These are phyloP conservation scores for Xerocomus amazonicus DNA, from an alignment of 1,284 basidiomycete species.

Conservation along the genomic window DNA sequence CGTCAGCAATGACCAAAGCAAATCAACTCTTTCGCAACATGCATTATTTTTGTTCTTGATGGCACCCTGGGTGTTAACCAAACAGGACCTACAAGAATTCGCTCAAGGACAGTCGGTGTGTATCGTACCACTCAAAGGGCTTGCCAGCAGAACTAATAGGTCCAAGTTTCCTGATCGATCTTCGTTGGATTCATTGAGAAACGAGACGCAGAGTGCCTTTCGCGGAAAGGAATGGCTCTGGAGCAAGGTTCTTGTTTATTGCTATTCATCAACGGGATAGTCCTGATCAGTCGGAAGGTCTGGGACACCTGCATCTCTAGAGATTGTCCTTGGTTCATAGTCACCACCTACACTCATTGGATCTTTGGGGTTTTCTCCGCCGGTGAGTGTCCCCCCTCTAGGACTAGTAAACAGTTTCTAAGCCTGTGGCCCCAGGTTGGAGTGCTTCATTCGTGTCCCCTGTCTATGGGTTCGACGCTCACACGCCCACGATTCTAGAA, in stretches of 20 bases:
- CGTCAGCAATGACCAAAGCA: slow-evolving; percentile 8
- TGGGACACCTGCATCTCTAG: slow-evolving; percentile 59
- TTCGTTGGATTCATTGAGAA: slow-evolving; percentile 15
- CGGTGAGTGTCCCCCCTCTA: slow-evolving; percentile 38
- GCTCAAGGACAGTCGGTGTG: slow-evolving; percentile 44
- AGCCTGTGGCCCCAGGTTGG: slow-evolving; percentile 42
- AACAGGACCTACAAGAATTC: slow-evolving; percentile 55
- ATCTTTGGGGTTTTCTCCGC: slow-evolving; percentile 65
- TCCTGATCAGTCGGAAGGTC: slow-evolving; percentile 40
- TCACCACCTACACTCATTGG: slow-evolving; percentile 69
- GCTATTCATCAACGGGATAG: neutral
- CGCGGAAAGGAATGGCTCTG: slow-evolving; percentile 47
- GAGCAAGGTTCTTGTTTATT: slow-evolving; percentile 51
- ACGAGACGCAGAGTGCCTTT: slow-evolving; percentile 29
- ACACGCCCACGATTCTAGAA: slow-evolving; percentile 46
- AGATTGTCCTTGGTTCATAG: slow-evolving; percentile 58
- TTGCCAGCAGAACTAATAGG: slow-evolving; percentile 7
- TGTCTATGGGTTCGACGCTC: slow-evolving; percentile 39
- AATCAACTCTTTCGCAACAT: slow-evolving; percentile 19
- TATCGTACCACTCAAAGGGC: neutral
- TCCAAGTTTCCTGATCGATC: slow-evolving; percentile 24
- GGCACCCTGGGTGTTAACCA: slow-evolving; percentile 62
- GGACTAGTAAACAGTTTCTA: neutral
- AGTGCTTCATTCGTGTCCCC: slow-evolving; percentile 47
- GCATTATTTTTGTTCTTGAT: slow-evolving; percentile 54